Conservation (phyloP, 2,329 filamentous ascomycete genomes). For the Ophiocordyceps camponoti-rufipedis region DNA sequence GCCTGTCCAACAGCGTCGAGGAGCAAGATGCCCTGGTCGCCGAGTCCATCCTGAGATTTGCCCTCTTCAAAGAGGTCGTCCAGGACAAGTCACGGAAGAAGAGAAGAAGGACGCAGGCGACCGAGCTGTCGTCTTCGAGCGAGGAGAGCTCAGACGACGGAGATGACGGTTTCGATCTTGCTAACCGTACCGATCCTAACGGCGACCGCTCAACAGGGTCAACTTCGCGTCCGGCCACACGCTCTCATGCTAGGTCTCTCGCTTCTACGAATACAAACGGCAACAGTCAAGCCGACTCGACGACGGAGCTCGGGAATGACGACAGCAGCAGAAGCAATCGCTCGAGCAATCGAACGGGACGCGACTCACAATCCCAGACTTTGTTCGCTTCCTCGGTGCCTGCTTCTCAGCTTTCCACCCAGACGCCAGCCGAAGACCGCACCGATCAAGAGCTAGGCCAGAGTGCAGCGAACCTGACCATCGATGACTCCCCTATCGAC, state of each 20-base stretch:
- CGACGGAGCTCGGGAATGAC: conserved; percentile 20
- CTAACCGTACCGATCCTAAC: conserved; percentile 36
- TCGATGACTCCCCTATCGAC: conserved; percentile 32
- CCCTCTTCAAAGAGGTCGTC: conserved; percentile 90
- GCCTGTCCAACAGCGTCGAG: conserved; percentile 59
- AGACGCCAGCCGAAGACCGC: conserved; percentile 22
- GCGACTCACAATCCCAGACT: conserved; percentile 25
- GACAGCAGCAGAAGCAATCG: conserved; percentile 8
- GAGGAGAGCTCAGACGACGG: conserved; percentile 41
- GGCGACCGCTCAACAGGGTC: conserved; percentile 13
- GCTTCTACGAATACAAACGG: conserved; percentile 17
- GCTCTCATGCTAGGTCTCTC: conserved; percentile 3
- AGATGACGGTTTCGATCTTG: conserved; percentile 33
- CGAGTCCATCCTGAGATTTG: conserved; percentile 80
- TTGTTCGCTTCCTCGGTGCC: conserved; percentile 69
- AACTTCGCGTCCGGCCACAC: conserved; percentile 10
- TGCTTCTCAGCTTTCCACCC: conserved; percentile 45
- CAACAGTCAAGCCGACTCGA: background rate
- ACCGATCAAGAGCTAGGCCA: conserved; percentile 26
- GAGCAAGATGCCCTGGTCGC: conserved; percentile 75
- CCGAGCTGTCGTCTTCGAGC: conserved; percentile 38
- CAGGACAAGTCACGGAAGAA: conserved; percentile 66
- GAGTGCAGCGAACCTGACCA: conserved; percentile 21
- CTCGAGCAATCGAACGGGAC: conserved; percentile 19
- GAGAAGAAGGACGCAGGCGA: conserved; percentile 50